Evolutionary conservation across 441 rosid genomes (phyloP), one percentile per base, ranked within the genome.

Genomic region (Hura crepitans): DNA sequence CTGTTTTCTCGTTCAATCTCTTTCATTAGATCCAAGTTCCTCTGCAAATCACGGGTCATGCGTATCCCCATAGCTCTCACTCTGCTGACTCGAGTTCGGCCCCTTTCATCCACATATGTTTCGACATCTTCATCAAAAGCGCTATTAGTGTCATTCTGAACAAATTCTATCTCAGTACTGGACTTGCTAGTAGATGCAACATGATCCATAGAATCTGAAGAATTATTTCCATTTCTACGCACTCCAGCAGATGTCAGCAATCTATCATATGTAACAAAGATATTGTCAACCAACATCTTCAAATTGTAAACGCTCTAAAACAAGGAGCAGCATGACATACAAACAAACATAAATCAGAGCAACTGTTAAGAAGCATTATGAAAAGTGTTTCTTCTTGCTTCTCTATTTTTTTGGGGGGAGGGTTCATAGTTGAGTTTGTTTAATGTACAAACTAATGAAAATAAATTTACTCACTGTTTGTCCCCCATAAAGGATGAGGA

Each of bases 11-110:
- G 80, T 69, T 89, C 96, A 72, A 81, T 71, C 85, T 92, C 96
- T 79, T 84, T 92, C 92, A 95, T 90, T 84, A 95, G 75, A 77
- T 87, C 96, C 80, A 95, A 81, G 85, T 95, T 95, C 85, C 99
- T 86, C 74, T 92, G 97, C 74, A 95, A 85, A 83, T 95, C 99
- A 76, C 95, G 87, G 27, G 99, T 95, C 97, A 95, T 90, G 65
- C 85, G 87, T 77, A 95, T 83, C 53, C 99, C 99, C 97, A 95
- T 90, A 69, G 93, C 97, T 82, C 89, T 85, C 72, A 84, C 81
- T 78, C 85, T 88, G 80, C 88, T 89, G 65, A 94, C 88, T 76
- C 92, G 86, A 42, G 83, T 57, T 62, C 72, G 87, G 5, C 99
- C 99, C 77, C 87, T 89, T 72, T 92, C 97, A 78, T 94, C 97